phyloP scores from a whole-genome alignment of 768 basidiomycete species.

The Leccinum subtestaceum region DNA sequence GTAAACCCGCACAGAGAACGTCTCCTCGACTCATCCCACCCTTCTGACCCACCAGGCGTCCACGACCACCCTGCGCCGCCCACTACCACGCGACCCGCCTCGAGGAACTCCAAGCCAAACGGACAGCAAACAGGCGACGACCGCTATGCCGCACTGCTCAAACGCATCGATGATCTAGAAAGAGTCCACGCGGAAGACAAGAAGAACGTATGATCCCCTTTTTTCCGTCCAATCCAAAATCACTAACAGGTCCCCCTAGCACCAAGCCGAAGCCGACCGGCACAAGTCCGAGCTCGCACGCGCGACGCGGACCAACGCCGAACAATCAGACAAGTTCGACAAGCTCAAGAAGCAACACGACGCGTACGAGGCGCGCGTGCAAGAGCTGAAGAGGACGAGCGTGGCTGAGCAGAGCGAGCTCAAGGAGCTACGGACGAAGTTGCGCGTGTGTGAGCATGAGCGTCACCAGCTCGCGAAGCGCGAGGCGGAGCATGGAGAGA shows the following conservation, averaged over 20 bases:
- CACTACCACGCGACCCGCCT: slow-evolving; percentile 21
- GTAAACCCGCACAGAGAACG: neutral
- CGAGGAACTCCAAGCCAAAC: slow-evolving; percentile 27
- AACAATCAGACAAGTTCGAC: slow-evolving; percentile 52
- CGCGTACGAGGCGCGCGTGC: slow-evolving; percentile 52
- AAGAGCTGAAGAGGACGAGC: slow-evolving; percentile 55
- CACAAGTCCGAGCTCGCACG: slow-evolving; percentile 55
- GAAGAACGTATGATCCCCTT: slow-evolving; percentile 44
- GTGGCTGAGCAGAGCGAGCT: slow-evolving; percentile 55
- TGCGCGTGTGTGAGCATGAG: slow-evolving; percentile 58
- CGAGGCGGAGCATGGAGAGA: slow-evolving; percentile 49
- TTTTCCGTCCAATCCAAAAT: neutral
- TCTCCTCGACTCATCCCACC: neutral
- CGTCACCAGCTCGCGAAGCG: slow-evolving; percentile 48
- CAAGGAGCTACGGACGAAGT: slow-evolving; percentile 58
- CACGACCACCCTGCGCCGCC: neutral
- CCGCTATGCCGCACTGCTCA: slow-evolving; percentile 53
- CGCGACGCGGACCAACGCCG: slow-evolving; percentile 44
- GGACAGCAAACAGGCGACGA: slow-evolving; percentile 35
- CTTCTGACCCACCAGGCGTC: slow-evolving; percentile 41
- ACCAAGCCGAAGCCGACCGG: slow-evolving; percentile 57
- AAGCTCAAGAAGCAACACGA: slow-evolving; percentile 65
- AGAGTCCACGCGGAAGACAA: slow-evolving; percentile 61
- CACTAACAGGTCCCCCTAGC: slow-evolving; percentile 37
- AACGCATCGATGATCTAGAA: slow-evolving; percentile 64